These are phyloP conservation scores for Basidiobolus meristosporus DNA, from an alignment of 371 early-diverging fungal species.

Conservation along the genomic window DNA sequence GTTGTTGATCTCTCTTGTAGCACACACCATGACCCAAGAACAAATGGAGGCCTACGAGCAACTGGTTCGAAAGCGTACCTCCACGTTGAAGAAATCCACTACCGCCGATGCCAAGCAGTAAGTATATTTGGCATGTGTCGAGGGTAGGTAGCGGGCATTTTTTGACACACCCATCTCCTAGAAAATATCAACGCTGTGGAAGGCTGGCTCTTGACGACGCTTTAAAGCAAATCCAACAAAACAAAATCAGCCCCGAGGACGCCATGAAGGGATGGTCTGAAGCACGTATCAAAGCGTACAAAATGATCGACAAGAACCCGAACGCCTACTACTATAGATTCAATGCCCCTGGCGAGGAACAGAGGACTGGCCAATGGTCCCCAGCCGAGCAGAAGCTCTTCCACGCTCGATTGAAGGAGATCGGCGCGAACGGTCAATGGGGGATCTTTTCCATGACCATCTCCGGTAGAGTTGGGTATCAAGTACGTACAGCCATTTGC, in stretches of 20 bases:
- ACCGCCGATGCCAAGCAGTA: slow-evolving; percentile 56
- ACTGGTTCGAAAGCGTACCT: slow-evolving; percentile 59
- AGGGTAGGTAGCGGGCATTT: neutral
- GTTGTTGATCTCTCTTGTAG: too few relatives aligned
- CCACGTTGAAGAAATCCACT: slow-evolving; percentile 55
- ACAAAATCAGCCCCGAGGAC: slow-evolving; percentile 48
- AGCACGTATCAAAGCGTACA: slow-evolving; percentile 78
- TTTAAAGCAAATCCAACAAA: slow-evolving; percentile 58
- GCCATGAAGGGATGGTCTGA: slow-evolving; percentile 89
- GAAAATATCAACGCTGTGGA: slow-evolving; percentile 54
- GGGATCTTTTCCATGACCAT: slow-evolving; percentile 88
- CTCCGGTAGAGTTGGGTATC: slow-evolving; percentile 88
- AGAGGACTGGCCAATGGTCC: slow-evolving; percentile 76
- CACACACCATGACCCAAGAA: slow-evolving; percentile 44
- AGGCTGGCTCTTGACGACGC: slow-evolving; percentile 77
- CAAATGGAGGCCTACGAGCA: slow-evolving; percentile 65
- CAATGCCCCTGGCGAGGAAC: slow-evolving; percentile 86
- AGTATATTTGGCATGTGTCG: slow-evolving; percentile 1
- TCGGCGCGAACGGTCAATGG: slow-evolving; percentile 90
- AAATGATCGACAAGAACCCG: slow-evolving; percentile 72
- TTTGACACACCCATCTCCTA: slow-evolving; percentile 5
- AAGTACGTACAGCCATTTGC: slow-evolving; percentile 15
- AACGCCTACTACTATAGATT: slow-evolving; percentile 91
- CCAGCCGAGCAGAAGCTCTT: slow-evolving; percentile 58
- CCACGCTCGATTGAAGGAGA: slow-evolving; percentile 53